Conservation (phyloP, 1,284 basidiomycete genomes). For the Cutaneotrichosporon curvatum region DNA sequence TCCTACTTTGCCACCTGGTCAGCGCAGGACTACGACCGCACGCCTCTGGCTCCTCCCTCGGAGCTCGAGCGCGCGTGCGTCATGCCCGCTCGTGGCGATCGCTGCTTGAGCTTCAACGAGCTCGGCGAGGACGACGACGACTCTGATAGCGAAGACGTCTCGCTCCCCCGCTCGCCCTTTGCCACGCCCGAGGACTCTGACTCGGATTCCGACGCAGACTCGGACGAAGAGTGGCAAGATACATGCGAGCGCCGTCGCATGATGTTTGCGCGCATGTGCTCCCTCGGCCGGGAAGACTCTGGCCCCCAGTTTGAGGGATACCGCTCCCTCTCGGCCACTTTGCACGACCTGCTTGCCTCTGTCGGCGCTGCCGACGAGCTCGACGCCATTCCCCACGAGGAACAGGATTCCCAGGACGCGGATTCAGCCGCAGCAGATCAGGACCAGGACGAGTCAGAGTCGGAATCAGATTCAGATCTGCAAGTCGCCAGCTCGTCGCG, state of each 20-base stretch:
- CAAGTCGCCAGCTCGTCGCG: too few relatives aligned
- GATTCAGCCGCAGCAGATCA: constrained; percentile 5
- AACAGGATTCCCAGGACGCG: background rate
- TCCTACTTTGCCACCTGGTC: constrained; percentile 43
- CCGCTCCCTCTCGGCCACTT: constrained; percentile 33
- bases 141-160: constrained; percentile 3
- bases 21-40: constrained; percentile 45
- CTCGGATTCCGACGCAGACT: constrained; percentile 8
- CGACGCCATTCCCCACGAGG: too few relatives aligned
- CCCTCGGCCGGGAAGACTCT: constrained; percentile 10
- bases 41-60: constrained; percentile 45
- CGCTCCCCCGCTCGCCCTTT: constrained; percentile 14
- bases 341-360: constrained; percentile 27
- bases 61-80: constrained; percentile 42
- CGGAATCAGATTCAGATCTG: too few relatives aligned
- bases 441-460: background rate
- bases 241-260: constrained; percentile 39
- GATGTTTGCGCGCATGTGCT: constrained; percentile 40
- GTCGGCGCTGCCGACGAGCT: constrained; percentile 11
- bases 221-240: constrained; percentile 30
- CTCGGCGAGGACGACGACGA: constrained; percentile 18
- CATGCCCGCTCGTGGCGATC: constrained; percentile 41
- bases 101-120: constrained; percentile 22
- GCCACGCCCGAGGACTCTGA: constrained; percentile 16
- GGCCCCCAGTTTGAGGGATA: constrained; percentile 42